phyloP scores from a whole-genome alignment of 192 early-diverging fungal species.

The Linnemannia exigua region DNA sequence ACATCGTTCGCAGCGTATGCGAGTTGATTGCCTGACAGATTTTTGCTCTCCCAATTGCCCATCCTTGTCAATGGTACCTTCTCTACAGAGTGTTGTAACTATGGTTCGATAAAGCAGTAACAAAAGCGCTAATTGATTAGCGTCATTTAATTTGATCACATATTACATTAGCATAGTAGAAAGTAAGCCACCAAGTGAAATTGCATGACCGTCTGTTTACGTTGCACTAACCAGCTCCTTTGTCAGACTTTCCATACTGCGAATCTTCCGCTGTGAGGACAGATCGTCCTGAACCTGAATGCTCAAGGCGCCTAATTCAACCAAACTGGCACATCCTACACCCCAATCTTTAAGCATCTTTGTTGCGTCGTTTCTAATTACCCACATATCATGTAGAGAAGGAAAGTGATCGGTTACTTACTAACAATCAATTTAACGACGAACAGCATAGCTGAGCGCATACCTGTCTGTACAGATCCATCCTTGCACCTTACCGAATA shows the following conservation, averaged over 20 bases:
- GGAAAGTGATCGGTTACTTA: neutral
- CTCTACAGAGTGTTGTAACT: slow-evolving; percentile 42
- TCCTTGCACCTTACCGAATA: slow-evolving; percentile 21
- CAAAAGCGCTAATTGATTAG: neutral
- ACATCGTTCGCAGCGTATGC: slow-evolving; percentile 55
- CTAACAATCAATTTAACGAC: neutral
- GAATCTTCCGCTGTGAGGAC: slow-evolving; percentile 5
- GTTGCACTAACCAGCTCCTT: slow-evolving; percentile 30
- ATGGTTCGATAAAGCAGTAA: neutral
- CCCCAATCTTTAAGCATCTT: slow-evolving; percentile 56
- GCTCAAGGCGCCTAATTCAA: slow-evolving; percentile 37
- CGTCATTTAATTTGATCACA: no score
- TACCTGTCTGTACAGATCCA: no score
- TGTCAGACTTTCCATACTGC: slow-evolving; percentile 37
- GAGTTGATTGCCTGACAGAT: slow-evolving; percentile 9
- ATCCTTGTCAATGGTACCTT: slow-evolving; percentile 20
- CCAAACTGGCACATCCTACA: slow-evolving; percentile 30
- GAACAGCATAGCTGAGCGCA: neutral
- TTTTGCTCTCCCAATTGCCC: slow-evolving; percentile 42
- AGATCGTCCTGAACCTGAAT: slow-evolving; percentile 32
- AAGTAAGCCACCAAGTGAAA: neutral
- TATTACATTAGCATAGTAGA: neutral
- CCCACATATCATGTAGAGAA: neutral
- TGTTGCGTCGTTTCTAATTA: slow-evolving; percentile 35
- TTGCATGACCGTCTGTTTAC: neutral